phyloP scores from a whole-genome alignment of 2,329 filamentous ascomycete species.

The Botrytis galanthina region DNA sequence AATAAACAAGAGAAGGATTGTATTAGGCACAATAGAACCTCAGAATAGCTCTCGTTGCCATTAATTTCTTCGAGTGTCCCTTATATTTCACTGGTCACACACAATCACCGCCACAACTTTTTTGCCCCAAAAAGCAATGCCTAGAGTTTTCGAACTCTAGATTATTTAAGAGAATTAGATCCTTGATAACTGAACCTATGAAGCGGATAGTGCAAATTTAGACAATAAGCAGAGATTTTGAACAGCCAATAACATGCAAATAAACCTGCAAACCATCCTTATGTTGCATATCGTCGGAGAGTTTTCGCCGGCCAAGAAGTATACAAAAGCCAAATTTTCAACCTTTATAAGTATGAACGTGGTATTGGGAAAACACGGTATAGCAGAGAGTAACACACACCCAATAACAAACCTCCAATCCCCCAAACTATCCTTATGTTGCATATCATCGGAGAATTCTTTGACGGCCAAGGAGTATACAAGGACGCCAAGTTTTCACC shows the following conservation, averaged over 20 bases:
- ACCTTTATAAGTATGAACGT: not conserved
- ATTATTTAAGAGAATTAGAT: rapidly evolving
- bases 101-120: rapidly evolving
- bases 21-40: not conserved
- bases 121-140: not conserved
- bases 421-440: not conserved
- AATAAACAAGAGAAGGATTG: not conserved
- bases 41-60: rapidly evolving
- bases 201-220: not conserved
- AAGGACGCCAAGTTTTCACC: not conserved
- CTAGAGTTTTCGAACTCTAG: rapidly evolving
- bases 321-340: not conserved
- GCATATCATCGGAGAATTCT: not conserved
- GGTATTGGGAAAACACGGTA: no score
- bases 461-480: not conserved
- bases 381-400: no score
- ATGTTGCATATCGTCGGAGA: not conserved
- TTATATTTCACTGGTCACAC: rapidly evolving
- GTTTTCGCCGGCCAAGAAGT: not conserved
- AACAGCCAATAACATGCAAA: not conserved
- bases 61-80: rapidly evolving
- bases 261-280: not conserved
- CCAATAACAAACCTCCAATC: no score
- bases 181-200: not conserved
- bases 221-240: rapidly evolving